Evolutionary conservation across 2,329 filamentous ascomycete species (phyloP).

Genomic region (Pseudogymnoascus sp.): DNA sequence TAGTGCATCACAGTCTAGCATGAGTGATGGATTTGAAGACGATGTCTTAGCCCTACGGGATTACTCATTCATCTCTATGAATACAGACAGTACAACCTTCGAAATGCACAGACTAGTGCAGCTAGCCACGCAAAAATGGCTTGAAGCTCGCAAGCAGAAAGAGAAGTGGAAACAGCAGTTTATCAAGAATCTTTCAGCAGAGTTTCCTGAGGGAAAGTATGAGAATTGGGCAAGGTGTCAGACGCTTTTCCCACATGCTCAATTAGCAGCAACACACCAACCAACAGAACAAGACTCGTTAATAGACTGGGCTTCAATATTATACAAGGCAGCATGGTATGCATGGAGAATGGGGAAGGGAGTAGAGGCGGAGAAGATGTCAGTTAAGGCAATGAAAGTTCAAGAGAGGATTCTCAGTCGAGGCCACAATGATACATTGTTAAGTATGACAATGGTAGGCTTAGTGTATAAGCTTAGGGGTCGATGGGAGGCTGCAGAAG

Average conservation of each 20-base stretch:
- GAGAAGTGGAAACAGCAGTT: constrained; percentile 26
- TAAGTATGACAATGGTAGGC: constrained; percentile 14
- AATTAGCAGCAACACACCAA: constrained; percentile 14
- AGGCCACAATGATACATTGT: constrained; percentile 16
- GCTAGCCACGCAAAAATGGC: constrained; percentile 29
- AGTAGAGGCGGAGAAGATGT: constrained; percentile 14
- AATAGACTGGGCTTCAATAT: constrained; percentile 15
- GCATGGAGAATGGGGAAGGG: constrained; percentile 12
- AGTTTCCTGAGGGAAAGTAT: constrained; percentile 18
- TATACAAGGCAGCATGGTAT: constrained; percentile 20
- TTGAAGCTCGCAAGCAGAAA: constrained; percentile 20
- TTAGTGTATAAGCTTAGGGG: constrained; percentile 10
- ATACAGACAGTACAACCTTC: constrained; percentile 22
- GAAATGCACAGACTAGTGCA: constrained; percentile 38
- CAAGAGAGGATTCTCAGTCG: constrained; percentile 14
- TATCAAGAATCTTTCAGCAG: constrained; percentile 22
- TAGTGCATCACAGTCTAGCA: constrained; percentile 12
- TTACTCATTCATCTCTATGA: constrained; percentile 30
- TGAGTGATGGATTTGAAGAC: constrained; percentile 23
- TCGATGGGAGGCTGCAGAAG: no score
- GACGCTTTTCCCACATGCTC: constrained; percentile 18
- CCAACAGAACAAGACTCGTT: constrained; percentile 14
- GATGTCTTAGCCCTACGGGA: constrained; percentile 29
- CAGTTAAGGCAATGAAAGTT: constrained; percentile 12
- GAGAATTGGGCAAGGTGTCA: constrained; percentile 19